A percentile compares a stretch with the other conserved stretches of the same genome.
Conservation (phyloP, 2,329 filamentous ascomycete genomes). For the Fusarium subtropicale region DNA sequence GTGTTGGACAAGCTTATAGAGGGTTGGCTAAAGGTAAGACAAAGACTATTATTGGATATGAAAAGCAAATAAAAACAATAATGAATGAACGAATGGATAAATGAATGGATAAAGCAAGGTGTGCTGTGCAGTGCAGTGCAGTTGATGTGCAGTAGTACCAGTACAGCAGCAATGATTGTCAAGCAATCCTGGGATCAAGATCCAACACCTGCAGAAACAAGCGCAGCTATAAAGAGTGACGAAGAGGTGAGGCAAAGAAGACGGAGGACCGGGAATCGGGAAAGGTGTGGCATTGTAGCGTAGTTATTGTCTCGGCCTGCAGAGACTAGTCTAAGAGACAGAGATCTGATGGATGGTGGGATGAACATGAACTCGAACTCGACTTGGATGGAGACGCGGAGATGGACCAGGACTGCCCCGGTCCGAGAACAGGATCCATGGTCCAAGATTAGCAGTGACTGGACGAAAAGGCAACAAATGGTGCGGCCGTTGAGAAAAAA, state of each 20-base stretch:
- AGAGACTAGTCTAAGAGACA: slow-evolving; percentile 34
- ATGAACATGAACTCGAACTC: slow-evolving; percentile 11
- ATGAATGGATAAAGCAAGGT: slow-evolving; percentile 14
- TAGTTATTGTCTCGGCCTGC: slow-evolving; percentile 30
- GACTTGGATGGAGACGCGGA: slow-evolving; percentile 38
- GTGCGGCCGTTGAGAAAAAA: slow-evolving; percentile 38
- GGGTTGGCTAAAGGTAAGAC: slow-evolving; percentile 31
- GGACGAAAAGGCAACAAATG: slow-evolving; percentile 39
- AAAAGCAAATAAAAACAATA: slow-evolving; percentile 25
- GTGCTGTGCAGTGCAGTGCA: not conserved
- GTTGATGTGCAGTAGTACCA: slow-evolving; percentile 22
- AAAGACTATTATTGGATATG: slow-evolving; percentile 11
- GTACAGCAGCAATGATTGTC: slow-evolving; percentile 11
- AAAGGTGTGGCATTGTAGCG: slow-evolving; percentile 35
- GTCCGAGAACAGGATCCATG: slow-evolving; percentile 12
- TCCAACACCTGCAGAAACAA: slow-evolving; percentile 18
- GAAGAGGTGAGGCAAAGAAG: slow-evolving; percentile 13
- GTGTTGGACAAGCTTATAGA: slow-evolving; percentile 9
- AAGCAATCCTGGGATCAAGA: slow-evolving; percentile 25
- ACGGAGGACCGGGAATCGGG: slow-evolving; percentile 15
- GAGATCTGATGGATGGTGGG: slow-evolving; percentile 41
- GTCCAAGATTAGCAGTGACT: slow-evolving; percentile 39
- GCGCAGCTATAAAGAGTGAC: slow-evolving; percentile 16
- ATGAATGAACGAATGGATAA: slow-evolving; percentile 4
- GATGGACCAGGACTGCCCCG: slow-evolving; percentile 38